Base-by-base conservation (phyloP, 345 rosid species). In the Bruguiera sexangula region DNA sequence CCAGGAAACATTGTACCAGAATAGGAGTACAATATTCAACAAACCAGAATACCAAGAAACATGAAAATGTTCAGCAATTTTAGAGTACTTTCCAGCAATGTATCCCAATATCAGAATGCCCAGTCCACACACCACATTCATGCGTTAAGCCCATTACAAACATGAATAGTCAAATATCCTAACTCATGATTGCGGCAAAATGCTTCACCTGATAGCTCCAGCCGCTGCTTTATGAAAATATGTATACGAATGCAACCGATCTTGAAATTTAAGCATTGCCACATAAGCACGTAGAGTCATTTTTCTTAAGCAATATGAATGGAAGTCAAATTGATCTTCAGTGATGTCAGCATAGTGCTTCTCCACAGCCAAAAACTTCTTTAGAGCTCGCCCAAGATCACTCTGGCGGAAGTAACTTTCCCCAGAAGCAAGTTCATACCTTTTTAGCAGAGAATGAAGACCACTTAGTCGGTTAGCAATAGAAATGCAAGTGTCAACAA, bases 371-470 rank as follows among this genome's bases (percentile, higher is more conserved):
- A 96, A 82, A 85, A 89, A 92, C 71, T 87, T 90, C 86, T 92
- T 92, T 34, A 96, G 76, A 66, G 99, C 96, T 66, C 88, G 88
- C 55, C 99, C 99, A 73, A 92, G 90, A 76, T 96, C 97, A 76
- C 93, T 91, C 79, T 90, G 99, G 66, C 96, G 97, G 78, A 84
- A 85, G 75, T 85, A 88, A 82, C 99, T 92, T 78, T 92, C 91
- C 60, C 98, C 98, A 74, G 99, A 92, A 63, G 97, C 93, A 79
- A 96, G 98, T 77, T 96, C 99, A 72, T 96, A 92, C 99, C 99
- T 96, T 73, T 26, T 69, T 60, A 77, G 59, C 65, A 46, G 57
- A 48, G 46, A 57, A 71, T 61, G 66, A 29, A 32, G 62, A 61
- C n/a, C 46, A 70, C 16, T 67, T 58, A 69, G 67, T 36, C 60